Evolutionary conservation across 176 grass and related monocot species (phyloP).

Genomic region (Zea mays): Zm-B73-REFERENCE-NAM-5.0 NC_050104.1:153293001-153293500

Average conservation of each 20-base stretch:
- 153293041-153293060: conserved; percentile 88
- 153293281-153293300: too few relatives aligned
- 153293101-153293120: conserved; percentile 26
- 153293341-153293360: conserved; percentile 69
- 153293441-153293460: conserved; percentile 76
- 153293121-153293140: conserved; percentile 52
- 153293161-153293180: neutral
- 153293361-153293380: conserved; percentile 92
- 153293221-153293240: neutral
- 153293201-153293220: conserved; percentile 5
- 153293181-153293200: conserved; percentile 13
- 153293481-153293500: conserved; percentile 1
- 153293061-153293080: conserved; percentile 47
- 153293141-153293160: neutral
- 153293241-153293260: too few relatives aligned
- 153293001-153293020: conserved; percentile 96
- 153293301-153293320: too few relatives aligned
- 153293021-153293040: conserved; percentile 93
- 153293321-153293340: neutral
- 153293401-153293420: conserved; percentile 98
- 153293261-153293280: too few relatives aligned
- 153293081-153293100: conserved; percentile 28
- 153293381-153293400: conserved; percentile 95
- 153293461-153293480: conserved; percentile 70
- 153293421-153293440: conserved; percentile 73